phyloP scores from a whole-genome alignment of 2,329 filamentous ascomycete species.

The Fusarium sp. region DNA sequence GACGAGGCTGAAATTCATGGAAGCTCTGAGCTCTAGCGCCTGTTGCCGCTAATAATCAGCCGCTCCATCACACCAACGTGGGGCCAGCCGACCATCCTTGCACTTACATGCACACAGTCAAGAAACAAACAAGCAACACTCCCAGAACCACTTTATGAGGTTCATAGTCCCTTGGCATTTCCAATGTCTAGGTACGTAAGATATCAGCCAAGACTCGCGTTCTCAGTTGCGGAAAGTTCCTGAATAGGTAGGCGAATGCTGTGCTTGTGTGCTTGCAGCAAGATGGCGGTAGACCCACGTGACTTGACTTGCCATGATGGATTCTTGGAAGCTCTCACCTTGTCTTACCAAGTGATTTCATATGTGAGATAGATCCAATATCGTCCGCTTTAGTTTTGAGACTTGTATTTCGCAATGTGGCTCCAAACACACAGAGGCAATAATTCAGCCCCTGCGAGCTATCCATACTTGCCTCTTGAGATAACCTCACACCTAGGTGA shows the following conservation, averaged over 20 bases:
- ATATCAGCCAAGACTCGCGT: neutral
- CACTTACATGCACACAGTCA: neutral
- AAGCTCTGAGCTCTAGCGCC: conserved; percentile 14
- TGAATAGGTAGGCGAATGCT: neutral
- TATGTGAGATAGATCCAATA: neutral
- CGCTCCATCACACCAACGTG: conserved; percentile 4
- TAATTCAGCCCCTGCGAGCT: neutral
- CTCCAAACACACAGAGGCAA: neutral
- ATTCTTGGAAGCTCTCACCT: neutral
- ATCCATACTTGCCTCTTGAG: neutral
- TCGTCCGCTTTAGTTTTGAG: neutral
- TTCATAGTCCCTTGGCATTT: neutral
- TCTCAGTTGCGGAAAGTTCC: neutral
- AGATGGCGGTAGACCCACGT: neutral
- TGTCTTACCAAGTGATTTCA: neutral
- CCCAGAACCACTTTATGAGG: neutral
- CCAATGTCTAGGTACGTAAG: neutral
- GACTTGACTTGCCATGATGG: neutral
- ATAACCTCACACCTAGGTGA: too few relatives aligned
- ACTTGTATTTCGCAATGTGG: neutral
- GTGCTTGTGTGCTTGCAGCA: neutral
- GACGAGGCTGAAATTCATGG: conserved; percentile 30
- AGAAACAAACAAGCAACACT: neutral
- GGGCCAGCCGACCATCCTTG: conserved; percentile 20
- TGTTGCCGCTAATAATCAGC: conserved; percentile 27